phyloP scores from a whole-genome alignment of 1,139 yeast genomes.

The Scheffersomyces stambukii region DNA sequence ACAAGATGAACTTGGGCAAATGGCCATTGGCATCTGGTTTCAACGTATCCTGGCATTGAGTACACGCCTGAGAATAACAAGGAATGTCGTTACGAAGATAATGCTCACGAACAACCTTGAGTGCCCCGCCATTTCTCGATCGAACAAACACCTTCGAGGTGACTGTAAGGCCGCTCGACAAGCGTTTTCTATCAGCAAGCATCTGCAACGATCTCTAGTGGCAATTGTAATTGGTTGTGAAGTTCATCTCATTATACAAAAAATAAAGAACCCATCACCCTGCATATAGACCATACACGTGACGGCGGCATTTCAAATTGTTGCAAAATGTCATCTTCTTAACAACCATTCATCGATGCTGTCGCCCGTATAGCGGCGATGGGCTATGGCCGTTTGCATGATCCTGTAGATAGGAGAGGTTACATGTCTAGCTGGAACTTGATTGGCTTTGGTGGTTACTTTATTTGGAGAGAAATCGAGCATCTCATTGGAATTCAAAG shows the following conservation, averaged over 20 bases:
- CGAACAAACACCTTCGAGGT: constrained; percentile 91
- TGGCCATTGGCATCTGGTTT: constrained; percentile 55
- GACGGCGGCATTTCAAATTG: too few species aligned
- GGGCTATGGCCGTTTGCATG: constrained; percentile 4
- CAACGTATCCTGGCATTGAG: constrained; percentile 52
- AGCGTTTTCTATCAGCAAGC: constrained; percentile 45
- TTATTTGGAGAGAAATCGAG: constrained; percentile 1
- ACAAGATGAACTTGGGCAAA: constrained; percentile 46
- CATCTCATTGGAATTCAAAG: constrained; percentile 1
- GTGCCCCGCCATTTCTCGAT: constrained; percentile 84
- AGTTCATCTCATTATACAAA: too few species aligned
- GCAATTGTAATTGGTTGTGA: too few species aligned
- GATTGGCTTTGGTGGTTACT: constrained; percentile 1
- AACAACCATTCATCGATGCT: too few species aligned
- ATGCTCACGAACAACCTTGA: constrained; percentile 90
- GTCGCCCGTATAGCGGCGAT: too few species aligned
- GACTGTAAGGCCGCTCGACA: constrained; percentile 59
- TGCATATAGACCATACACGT: too few species aligned
- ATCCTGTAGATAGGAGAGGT: constrained; percentile 9
- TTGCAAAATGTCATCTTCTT: too few species aligned
- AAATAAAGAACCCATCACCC: too few species aligned
- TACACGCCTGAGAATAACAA: constrained; percentile 74
- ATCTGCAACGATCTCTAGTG: too few species aligned
- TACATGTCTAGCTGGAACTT: constrained; percentile 1
- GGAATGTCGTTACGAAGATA: constrained; percentile 90